Percentiles rank a stretch among this genome's conserved stretches.
Evolutionary conservation across 352 stramenopile species (phyloP).

Genomic region (Pythium volutum): DNA sequence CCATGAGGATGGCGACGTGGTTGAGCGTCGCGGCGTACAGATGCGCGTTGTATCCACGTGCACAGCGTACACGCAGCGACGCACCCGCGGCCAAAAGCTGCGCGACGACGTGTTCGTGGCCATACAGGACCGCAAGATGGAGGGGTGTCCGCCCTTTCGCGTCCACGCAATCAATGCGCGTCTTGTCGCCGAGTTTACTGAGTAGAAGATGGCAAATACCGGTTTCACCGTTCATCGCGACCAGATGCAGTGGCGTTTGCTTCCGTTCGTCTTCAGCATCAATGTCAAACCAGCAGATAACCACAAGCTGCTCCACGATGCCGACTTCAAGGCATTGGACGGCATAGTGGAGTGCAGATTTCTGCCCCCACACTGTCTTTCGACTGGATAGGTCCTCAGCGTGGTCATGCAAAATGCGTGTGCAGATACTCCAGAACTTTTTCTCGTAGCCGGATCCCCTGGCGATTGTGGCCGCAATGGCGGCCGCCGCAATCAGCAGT

Average conservation of each 20-base stretch:
- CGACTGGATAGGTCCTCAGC: conserved; percentile 24
- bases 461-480: conserved; percentile 37
- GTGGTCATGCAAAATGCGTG: conserved; percentile 35
- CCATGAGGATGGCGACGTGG: conserved; percentile 45
- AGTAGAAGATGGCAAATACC: conserved; percentile 43
- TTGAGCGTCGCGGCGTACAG: conserved; percentile 53
- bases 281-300: conserved; percentile 40
- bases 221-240: conserved; percentile 38
- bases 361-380: conserved; percentile 39
- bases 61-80: conserved; percentile 33
- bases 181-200: conserved; percentile 10
- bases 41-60: conserved; percentile 37
- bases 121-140: conserved; percentile 45
- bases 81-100: conserved; percentile 39
- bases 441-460: conserved; percentile 31
- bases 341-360: conserved; percentile 46
- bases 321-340: conserved; percentile 37
- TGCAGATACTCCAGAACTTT: conserved; percentile 43
- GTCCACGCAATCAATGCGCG: conserved; percentile 35
- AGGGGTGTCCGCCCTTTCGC: conserved; percentile 37
- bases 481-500: conserved; percentile 34
- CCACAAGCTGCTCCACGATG: conserved; percentile 35
- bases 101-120: conserved; percentile 37
- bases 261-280: conserved; percentile 40
- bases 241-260: conserved; percentile 48